These are phyloP conservation scores for Metschnikowia henanensis DNA, from an alignment of 805 yeast species.

Conservation along the genomic window DNA sequence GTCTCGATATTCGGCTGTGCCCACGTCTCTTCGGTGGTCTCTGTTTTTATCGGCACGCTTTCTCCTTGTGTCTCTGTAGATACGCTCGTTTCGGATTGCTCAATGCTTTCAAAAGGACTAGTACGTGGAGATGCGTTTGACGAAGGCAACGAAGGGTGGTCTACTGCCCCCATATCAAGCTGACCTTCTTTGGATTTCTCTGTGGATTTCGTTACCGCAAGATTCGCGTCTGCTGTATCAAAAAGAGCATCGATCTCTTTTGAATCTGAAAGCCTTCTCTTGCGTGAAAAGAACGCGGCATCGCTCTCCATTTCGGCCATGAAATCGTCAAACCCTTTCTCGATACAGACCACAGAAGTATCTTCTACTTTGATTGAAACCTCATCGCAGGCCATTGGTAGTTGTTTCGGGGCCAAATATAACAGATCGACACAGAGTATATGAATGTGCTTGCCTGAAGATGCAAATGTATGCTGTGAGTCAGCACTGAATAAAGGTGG, in stretches of 20 bases:
- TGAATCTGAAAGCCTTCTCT: constrained; percentile 5
- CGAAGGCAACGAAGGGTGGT: constrained; percentile 8
- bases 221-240: background rate
- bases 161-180: background rate
- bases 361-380: constrained; percentile 1
- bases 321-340: constrained; percentile 12
- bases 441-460: background rate
- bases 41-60: background rate
- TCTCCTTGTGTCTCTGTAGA: constrained; percentile 11
- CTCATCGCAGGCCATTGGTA: constrained; percentile 1
- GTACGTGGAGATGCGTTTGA: constrained; percentile 14
- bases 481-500: too few relatives aligned
- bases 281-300: constrained; percentile 2
- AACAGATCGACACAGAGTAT: too few relatives aligned
- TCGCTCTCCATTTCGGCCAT: constrained; percentile 15
- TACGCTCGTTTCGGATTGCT: constrained; percentile 14
- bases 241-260: constrained; percentile 2
- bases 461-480: too few relatives aligned
- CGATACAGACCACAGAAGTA: background rate
- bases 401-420: background rate
- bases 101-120: constrained; percentile 14
- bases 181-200: background rate
- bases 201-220: background rate
- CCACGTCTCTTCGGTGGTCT: background rate
- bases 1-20: constrained; percentile 15